A percentile compares a stretch with the other conserved stretches of the same genome.
phyloP scores from a whole-genome alignment of 78 protist genomes.

The Pigoraptor vietnamica region DNA sequence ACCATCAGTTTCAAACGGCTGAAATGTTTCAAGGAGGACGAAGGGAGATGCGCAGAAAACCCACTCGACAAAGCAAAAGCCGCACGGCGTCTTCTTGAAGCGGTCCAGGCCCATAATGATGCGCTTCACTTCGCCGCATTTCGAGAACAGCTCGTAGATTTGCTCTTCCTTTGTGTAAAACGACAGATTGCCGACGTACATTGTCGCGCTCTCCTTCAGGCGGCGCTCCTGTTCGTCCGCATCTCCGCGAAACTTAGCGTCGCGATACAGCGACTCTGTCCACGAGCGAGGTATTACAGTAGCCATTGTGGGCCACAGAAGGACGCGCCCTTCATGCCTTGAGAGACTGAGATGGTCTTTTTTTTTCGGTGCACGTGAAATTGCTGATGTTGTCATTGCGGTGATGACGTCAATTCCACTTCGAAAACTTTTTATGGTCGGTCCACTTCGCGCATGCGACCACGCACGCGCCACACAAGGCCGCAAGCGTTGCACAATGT shows the following conservation, averaged over 20 bases:
- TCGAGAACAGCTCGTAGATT: conserved; percentile 77
- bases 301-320: not conserved
- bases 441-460: not conserved
- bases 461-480: not conserved
- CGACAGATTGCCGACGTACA: conserved; percentile 91
- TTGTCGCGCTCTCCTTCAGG: conserved; percentile 21
- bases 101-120: conserved; percentile 92
- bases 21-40: not conserved
- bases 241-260: not conserved
- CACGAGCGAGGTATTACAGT: not conserved
- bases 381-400: too few species aligned
- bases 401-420: too few species aligned
- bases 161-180: conserved; percentile 89
- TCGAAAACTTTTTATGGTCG: too few species aligned
- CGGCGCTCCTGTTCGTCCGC: not conserved
- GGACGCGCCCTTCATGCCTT: too few species aligned
- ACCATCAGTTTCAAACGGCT: not conserved
- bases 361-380: too few species aligned
- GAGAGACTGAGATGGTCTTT: too few species aligned
- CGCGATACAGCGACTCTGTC: not conserved
- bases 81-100: conserved; percentile 85
- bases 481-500: not conserved
- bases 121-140: conserved; percentile 72
- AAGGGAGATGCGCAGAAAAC: not conserved
- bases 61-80: conserved; percentile 94